Base-by-base conservation (phyloP, 2,329 filamentous ascomycete genomes). In the Whalleya microplaca region DNA sequence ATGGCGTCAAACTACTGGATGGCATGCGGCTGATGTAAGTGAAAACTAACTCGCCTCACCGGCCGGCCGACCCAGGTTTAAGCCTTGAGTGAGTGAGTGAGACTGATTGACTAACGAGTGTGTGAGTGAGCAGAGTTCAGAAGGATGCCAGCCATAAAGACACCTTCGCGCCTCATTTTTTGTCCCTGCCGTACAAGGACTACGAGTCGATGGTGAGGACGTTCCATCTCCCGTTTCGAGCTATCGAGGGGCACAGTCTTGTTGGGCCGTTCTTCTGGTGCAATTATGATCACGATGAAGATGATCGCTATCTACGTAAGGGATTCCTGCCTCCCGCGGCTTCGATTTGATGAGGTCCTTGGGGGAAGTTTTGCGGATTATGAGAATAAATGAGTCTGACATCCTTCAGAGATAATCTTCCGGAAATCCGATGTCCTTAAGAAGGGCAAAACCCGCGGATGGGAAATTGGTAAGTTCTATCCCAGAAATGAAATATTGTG, bases 341-440 rank as follows among this genome's bases (percentile, higher is more conserved):
- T n/a, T 10, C 20, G n/a, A 3, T 45, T 23, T 40, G 18, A 41
- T 19, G 42, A 51, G 32, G 23, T 41, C 32, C 14, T 12, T 14
- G 6, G 9, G 3, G 32, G 32, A 12, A 37, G 8, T 4, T 46
- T 46, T 29, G 3, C 5, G 21, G 2, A 29, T 14, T 5, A n/a
- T n/a, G n/a, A 2, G n/a, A 46, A 21, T 46, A 3, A 10, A 18
- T 9, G 20, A 46, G 8, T 53, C 63, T 66, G 51, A 66, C 45
- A 2, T 21, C 48, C 41, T 8, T 6, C 55, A 83, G 80, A 87
- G 65, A 82, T 87, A 63, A 78, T 87, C 56, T 85, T 84, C 66
- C 81, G 85, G 63, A 87, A 87, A 71, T 85, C 82, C n/a, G 84
- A 87, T 65, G 84, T 87, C 32, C 81, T 83, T 48, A 87, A 87